Base-by-base conservation (phyloP, 352 stramenopile species). In the Phytophthora palmivora region DNA sequence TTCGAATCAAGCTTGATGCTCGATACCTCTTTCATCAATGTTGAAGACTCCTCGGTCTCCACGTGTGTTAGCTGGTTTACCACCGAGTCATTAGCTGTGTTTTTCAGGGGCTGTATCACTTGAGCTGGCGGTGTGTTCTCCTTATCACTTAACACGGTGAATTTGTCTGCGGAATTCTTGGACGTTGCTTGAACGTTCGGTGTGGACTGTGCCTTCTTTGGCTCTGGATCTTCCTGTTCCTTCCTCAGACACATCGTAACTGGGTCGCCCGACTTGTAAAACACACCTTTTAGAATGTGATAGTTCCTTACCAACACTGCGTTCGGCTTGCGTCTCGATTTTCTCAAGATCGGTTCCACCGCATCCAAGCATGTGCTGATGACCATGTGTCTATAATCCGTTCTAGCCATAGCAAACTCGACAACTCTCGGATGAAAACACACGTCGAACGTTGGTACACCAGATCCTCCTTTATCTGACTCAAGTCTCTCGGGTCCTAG, bases 341-440 rank as follows among this genome's bases (percentile, higher is more conserved):
- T 74, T 18, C 82, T 84, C 37, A 94, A 45, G 24, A 78, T 56
- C 19, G 70, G 49, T 50, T 97, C 81, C 7, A 97, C 68, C 3
- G 86, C 86, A 45, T 98, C 90, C 26, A 97, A 69, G n/a, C 86
- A 80, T 15, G 92, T 97, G 18, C 77, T 72, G 26, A 97, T 79
- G 7, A 98, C 73, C 70, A 98, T 89, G 48, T 97, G 76, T 9
- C 74, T 70, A 59, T 97, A 98, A 37, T 78, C 64, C 21, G 68
- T 63, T 53, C 84, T 72, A 19, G 60, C 36, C 11, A 71, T 75
- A 42, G 84, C 85, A 43, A 89, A 83, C 47, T 80, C 62, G 18
- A 98, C 61, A 10, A 91, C 94, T 21, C 82, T 63, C 16, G 94
- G 87, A 57, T 98, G 88, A 61, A 97, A 98, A 48, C 92, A 98